Evolutionary conservation across 2,329 filamentous ascomycete genomes (phyloP).

Genomic region (Curvularia lunata): DNA sequence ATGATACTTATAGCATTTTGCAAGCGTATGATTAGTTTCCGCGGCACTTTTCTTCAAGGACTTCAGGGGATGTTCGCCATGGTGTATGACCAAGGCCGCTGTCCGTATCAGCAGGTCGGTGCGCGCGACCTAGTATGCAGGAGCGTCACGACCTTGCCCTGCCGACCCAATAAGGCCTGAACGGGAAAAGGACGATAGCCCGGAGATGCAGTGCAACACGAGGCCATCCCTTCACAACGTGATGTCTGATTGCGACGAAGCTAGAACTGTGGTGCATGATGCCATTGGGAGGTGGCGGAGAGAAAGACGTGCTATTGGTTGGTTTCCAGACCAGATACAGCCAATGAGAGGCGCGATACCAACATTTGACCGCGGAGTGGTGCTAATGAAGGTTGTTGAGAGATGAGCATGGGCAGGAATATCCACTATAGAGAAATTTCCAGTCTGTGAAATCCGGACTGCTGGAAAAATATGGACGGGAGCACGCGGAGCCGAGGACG

Average conservation of each 20-base stretch:
- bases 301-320: constrained; percentile 34
- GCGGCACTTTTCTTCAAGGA: not conserved
- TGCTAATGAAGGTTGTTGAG: constrained; percentile 15
- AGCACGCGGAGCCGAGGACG: not conserved
- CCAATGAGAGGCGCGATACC: constrained; percentile 33
- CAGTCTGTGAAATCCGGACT: not conserved
- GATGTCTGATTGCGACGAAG: constrained; percentile 16
- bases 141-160: constrained; percentile 21
- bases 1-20: not conserved
- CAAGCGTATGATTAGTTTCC: not conserved
- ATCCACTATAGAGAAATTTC: constrained; percentile 37
- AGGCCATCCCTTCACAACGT: constrained; percentile 15
- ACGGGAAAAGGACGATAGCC: constrained; percentile 14
- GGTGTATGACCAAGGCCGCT: constrained; percentile 25
- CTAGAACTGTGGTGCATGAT: constrained; percentile 28
- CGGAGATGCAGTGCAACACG: constrained; percentile 23
- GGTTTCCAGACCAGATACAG: constrained; percentile 32
- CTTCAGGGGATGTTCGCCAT: constrained; percentile 6
- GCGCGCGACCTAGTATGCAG: constrained; percentile 25
- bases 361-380: constrained; percentile 21
- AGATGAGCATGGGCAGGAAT: constrained; percentile 18
- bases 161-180: constrained; percentile 27
- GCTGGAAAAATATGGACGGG: not conserved
- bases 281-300: constrained; percentile 34
- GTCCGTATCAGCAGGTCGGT: constrained; percentile 32